Evolutionary conservation across 1,284 basidiomycete species (phyloP).

Genomic region (Exsudoporus floridanus): DNA sequence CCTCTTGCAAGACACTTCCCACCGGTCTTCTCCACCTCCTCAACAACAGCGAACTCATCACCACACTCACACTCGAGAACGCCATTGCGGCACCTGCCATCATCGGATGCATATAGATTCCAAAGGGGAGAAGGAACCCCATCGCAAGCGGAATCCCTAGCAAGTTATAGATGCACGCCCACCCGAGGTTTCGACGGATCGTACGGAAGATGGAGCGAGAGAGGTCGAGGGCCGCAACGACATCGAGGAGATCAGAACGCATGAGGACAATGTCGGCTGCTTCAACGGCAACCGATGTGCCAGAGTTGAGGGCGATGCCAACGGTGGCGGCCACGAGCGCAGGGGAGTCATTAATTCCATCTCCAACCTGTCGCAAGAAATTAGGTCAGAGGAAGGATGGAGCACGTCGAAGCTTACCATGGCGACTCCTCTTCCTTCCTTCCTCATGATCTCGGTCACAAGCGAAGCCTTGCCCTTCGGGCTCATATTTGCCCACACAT

Average conservation of each 20-base stretch:
- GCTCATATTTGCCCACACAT: conserved; percentile 87
- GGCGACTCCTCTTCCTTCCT: conserved; percentile 66
- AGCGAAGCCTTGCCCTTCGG: conserved; percentile 90
- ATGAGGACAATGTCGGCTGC: conserved; percentile 98
- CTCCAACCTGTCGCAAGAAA: conserved; percentile 72
- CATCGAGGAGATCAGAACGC: conserved; percentile 93
- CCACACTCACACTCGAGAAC: conserved; percentile 94
- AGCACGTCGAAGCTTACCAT: conserved; percentile 61
- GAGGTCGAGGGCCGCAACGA: conserved; percentile 93
- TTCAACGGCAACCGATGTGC: conserved; percentile 96
- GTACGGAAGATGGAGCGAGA: conserved; percentile 87
- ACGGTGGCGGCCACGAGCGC: conserved; percentile 94
- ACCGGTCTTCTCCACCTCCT: conserved; percentile 81
- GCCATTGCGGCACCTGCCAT: conserved; percentile 98
- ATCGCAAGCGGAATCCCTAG: conserved; percentile 98
- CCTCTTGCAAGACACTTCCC: conserved; percentile 63
- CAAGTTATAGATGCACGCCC: conserved; percentile 94
- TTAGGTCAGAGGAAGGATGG: neutral
- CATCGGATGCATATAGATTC: conserved; percentile 95
- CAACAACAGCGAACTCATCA: conserved; percentile 84
- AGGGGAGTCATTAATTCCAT: conserved; percentile 98
- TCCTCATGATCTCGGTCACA: conserved; percentile 75
- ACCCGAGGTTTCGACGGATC: conserved; percentile 86
- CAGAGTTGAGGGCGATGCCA: conserved; percentile 93
- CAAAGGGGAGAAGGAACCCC: conserved; percentile 93